These are phyloP conservation scores for Dactylis glomerata DNA, from an alignment of 176 grass and related monocot species.

Conservation along the genomic window DNA sequence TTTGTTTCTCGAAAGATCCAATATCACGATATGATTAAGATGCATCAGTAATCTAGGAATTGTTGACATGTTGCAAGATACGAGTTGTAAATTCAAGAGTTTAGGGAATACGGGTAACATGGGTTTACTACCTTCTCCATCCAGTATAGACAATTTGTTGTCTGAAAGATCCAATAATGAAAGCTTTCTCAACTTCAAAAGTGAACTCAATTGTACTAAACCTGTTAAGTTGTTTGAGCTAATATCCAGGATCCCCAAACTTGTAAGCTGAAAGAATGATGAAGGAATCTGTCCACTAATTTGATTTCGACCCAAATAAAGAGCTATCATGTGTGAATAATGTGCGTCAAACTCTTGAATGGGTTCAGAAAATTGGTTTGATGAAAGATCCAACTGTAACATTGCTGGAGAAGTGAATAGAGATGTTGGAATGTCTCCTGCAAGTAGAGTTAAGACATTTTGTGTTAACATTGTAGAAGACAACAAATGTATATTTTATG, in stretches of 20 bases:
- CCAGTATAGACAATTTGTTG: slow-evolving; percentile 10
- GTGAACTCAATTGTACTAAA: background rate
- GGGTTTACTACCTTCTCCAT: background rate
- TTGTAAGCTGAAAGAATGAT: slow-evolving; percentile 5
- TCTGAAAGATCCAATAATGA: background rate
- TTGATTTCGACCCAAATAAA: background rate
- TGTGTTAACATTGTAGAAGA: background rate
- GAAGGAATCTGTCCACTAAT: slow-evolving; percentile 15
- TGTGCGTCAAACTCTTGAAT: background rate
- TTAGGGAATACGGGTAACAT: background rate
- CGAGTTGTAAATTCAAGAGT: fast-evolving
- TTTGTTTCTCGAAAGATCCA: slow-evolving; percentile 25
- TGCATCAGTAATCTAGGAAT: background rate
- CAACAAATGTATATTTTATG: background rate
- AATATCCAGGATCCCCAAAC: background rate
- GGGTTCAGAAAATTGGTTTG: slow-evolving; percentile 4
- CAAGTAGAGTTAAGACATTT: background rate
- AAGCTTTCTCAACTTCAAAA: background rate
- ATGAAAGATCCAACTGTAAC: background rate
- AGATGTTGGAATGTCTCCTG: slow-evolving; percentile 7
- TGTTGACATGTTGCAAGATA: background rate
- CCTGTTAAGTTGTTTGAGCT: background rate
- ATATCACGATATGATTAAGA: background rate
- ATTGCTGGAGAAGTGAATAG: slow-evolving; percentile 2
- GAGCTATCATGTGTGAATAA: background rate